These are phyloP conservation scores for Kitagawia praeruptora DNA, from an alignment of 129 eudicot species.

Conservation along the genomic window DNA sequence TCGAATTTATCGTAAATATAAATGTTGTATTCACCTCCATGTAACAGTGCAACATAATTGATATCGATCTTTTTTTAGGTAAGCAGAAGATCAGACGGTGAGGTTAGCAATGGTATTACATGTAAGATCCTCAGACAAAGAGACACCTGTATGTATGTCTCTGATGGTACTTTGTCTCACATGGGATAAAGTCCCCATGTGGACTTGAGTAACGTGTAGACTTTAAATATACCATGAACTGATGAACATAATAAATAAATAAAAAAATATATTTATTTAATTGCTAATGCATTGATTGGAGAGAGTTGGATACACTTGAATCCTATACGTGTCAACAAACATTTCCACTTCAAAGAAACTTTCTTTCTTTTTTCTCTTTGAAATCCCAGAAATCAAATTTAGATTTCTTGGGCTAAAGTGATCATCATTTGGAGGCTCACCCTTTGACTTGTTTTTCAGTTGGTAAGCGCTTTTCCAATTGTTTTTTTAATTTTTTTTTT, in stretches of 20 bases:
- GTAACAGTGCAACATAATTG: not conserved
- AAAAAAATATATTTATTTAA: not conserved
- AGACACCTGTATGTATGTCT: conserved; percentile 32
- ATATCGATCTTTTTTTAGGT: not conserved
- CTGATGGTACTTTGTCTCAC: conserved; percentile 11
- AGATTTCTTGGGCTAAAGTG: not conserved
- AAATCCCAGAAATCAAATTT: conserved; percentile 20
- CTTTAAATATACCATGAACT: not conserved
- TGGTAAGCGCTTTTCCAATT: conserved; percentile 28
- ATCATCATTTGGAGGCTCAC: conserved; percentile 18
- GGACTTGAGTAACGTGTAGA: conserved; percentile 6
- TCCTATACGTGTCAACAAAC: conserved; percentile 51
- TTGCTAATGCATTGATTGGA: conserved; percentile 34
- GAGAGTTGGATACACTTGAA: conserved; percentile 39
- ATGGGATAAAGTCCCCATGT: conserved; percentile 28
- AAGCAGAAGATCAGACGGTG: not conserved
- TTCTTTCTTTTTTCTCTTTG: conserved; percentile 21
- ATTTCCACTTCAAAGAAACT: conserved; percentile 23
- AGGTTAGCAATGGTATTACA: not conserved
- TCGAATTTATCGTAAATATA: not conserved
- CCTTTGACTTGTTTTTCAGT: conserved; percentile 15
- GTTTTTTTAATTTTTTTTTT: conserved; percentile 6
- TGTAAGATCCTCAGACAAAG: not conserved
- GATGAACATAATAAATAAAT: no score
- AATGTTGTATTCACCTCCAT: not conserved